Base-by-base conservation (phyloP, 768 basidiomycete species). In the Dentipellis fragilis region DNA sequence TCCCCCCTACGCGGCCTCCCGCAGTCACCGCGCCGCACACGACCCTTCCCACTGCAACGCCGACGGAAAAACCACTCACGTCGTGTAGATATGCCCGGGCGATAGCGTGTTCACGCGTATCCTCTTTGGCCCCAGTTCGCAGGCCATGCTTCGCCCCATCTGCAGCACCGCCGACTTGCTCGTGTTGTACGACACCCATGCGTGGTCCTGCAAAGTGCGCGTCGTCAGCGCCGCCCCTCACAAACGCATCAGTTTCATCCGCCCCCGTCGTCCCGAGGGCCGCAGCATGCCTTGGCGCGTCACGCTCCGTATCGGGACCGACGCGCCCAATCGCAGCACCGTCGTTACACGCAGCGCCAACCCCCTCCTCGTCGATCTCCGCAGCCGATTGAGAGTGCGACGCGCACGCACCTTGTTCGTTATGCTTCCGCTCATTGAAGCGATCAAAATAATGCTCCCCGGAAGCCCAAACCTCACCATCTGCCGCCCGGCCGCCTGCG, bases 91-190 rank as follows among this genome's bases (percentile, higher is more conserved):
- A 63, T 87, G 78, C 3, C 88, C 87, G 0, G 87, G 87, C 10
- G 87, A 89, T 51, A 90, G 73, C 11, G 82, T 73, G 67, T 90
- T 90, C 57, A 89, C 85, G 3, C 88, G 76, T 51, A 90, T 88
- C 2, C 73, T 69, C 66, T 81, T 72, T 37, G 64, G 69, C 1
- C 85, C 88, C 1, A 90, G 75, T 64, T 90, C 87, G 64, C 85
- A 88, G 3, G 87, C 87, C 85, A 90, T 84, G 66, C 84, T 87
- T 45, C 88, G 79, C 5, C 75, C 81, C 85, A 88, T 88, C 68
- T 90, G 87, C 42, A 89, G 68, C 16, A 90, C 85, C 4, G 82
- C 87, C 1, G 83, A 79, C 68, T 90, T 90, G 71, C 83, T 85
- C 49, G 79, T 75, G 68, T 89, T 88, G 70, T 89, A 89, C 12